phyloP scores from a whole-genome alignment of 768 basidiomycete genomes.

The Mycena epipterygia region DNA sequence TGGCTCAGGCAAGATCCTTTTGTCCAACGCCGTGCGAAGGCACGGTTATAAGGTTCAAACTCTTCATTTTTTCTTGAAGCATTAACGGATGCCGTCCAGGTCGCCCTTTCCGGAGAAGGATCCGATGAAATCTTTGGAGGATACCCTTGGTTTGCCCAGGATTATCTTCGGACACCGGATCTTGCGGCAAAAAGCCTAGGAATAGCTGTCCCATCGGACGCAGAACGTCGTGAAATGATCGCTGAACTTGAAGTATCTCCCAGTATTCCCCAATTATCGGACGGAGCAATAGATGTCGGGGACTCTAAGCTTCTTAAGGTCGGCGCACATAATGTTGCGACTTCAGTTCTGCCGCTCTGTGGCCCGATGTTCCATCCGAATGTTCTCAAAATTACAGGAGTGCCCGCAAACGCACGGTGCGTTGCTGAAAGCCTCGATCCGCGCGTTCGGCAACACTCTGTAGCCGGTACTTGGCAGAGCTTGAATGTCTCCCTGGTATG shows the following conservation, averaged over 20 bases:
- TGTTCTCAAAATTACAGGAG: background rate
- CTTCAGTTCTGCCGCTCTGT: background rate
- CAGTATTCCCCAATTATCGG: too few relatives aligned
- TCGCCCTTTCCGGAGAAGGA: background rate
- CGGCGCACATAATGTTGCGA: background rate
- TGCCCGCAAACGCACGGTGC: background rate
- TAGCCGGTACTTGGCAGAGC: constrained; percentile 32
- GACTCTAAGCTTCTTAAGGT: background rate
- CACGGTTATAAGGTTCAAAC: constrained; percentile 35
- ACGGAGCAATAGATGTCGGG: too few relatives aligned
- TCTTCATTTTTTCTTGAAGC: background rate
- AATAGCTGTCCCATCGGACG: constrained; percentile 8
- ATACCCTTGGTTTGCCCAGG: background rate
- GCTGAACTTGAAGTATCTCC: background rate
- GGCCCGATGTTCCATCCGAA: background rate
- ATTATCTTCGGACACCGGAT: constrained; percentile 4
- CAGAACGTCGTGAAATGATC: constrained; percentile 4
- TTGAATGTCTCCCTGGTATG: background rate
- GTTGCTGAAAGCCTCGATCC: constrained; percentile 20
- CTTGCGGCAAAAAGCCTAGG: constrained; percentile 12
- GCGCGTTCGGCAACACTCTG: constrained; percentile 1
- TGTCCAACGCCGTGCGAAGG: constrained; percentile 23
- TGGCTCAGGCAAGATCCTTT: constrained; percentile 30
- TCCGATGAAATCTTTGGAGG: background rate
- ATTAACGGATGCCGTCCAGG: background rate